These are phyloP conservation scores for Phytophthora podocarpi DNA, from an alignment of 352 stramenopile species.

Conservation along the genomic window DNA sequence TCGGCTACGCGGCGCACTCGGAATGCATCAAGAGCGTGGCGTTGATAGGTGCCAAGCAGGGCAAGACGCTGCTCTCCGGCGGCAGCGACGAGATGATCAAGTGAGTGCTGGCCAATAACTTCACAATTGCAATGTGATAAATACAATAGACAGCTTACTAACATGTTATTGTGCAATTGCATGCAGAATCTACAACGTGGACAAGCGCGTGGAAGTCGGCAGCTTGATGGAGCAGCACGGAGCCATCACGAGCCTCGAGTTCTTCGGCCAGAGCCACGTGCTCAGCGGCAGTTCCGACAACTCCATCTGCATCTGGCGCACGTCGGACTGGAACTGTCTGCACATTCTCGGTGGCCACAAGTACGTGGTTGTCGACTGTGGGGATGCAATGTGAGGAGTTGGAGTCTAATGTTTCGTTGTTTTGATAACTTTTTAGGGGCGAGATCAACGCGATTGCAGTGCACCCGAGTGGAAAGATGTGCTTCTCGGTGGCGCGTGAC, in stretches of 20 bases:
- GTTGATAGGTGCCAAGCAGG: conserved; percentile 78
- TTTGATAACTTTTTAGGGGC: conserved; percentile 58
- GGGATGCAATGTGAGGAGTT: no score
- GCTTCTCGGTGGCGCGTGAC: conserved; percentile 84
- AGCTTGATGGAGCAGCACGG: conserved; percentile 89
- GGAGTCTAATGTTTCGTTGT: no score
- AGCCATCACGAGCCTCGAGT: conserved; percentile 86
- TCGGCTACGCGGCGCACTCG: conserved; percentile 81
- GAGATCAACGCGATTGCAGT: conserved; percentile 86
- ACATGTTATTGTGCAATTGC: background rate
- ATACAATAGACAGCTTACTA: background rate
- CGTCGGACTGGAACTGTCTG: conserved; percentile 89
- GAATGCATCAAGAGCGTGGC: conserved; percentile 89
- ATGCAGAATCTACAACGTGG: conserved; percentile 86
- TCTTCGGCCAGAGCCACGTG: conserved; percentile 87
- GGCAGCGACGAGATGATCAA: conserved; percentile 90
- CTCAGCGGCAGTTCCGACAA: conserved; percentile 89
- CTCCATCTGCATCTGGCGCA: conserved; percentile 91
- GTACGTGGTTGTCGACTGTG: conserved; percentile 38
- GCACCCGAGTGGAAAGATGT: conserved; percentile 89
- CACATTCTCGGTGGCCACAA: conserved; percentile 91
- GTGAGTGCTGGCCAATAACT: conserved; percentile 36
- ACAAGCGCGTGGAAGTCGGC: conserved; percentile 87
- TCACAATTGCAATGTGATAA: conserved; percentile 1
- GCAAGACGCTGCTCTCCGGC: conserved; percentile 84